Evolutionary conservation across 345 rosid species (phyloP).

Genomic region (Euclidium syriacum): DNA sequence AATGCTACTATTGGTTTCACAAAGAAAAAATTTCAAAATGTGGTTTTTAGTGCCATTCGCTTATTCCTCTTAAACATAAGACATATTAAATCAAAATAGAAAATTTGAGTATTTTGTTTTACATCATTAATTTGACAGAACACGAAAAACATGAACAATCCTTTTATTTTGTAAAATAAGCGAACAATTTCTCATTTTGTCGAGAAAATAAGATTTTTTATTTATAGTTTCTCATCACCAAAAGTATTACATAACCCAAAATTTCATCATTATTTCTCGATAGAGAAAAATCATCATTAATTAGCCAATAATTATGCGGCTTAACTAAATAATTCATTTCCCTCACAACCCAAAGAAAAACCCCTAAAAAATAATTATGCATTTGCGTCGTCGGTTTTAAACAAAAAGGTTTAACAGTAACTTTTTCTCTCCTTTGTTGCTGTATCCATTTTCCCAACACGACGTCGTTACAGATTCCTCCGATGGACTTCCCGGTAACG

Average conservation of each 20-base stretch:
- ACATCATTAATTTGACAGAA: too few relatives aligned
- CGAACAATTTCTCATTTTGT: too few relatives aligned
- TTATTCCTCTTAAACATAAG: too few relatives aligned
- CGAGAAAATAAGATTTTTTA: too few relatives aligned
- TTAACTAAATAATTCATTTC: background rate
- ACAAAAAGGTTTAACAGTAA: conserved; percentile 48
- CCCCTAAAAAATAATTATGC: conserved; percentile 8
- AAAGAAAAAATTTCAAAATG: too few relatives aligned
- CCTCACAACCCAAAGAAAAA: background rate
- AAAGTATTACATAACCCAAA: conserved; percentile 27
- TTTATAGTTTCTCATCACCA: conserved; percentile 5
- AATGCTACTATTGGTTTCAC: too few relatives aligned
- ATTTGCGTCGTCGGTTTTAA: conserved; percentile 35
- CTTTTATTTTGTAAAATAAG: too few relatives aligned
- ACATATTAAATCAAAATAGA: too few relatives aligned
- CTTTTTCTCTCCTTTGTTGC: conserved; percentile 13
- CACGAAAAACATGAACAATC: too few relatives aligned
- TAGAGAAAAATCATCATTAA: conserved; percentile 57
- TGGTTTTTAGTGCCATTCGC: too few relatives aligned
- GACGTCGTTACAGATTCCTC: conserved; percentile 86
- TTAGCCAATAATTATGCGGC: conserved; percentile 37
- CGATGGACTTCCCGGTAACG: conserved; percentile 65
- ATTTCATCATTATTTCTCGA: conserved; percentile 51
- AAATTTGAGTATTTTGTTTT: too few relatives aligned
- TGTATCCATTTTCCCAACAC: conserved; percentile 48